A percentile compares a stretch with the other conserved stretches of the same genome.
phyloP scores from a whole-genome alignment of 257 asterid species.

The Solanum ossicruentum region DNA sequence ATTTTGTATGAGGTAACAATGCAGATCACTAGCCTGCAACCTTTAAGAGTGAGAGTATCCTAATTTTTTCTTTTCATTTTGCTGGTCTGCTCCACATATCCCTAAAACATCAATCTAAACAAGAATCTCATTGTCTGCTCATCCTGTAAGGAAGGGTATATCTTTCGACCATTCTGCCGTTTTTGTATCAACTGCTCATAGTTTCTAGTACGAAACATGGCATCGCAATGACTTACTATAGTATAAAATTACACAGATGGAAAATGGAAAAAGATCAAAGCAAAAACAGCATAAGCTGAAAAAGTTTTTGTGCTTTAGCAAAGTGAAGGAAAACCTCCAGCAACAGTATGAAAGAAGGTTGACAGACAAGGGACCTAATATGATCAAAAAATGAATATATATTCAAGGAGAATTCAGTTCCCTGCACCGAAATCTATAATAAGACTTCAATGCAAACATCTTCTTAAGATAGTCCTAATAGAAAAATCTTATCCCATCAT shows the following conservation, averaged over 20 bases:
- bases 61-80: too few relatives aligned
- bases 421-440: not conserved
- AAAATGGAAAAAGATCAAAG: not conserved
- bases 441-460: not conserved
- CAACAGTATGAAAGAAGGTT: not conserved
- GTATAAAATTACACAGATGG: not conserved
- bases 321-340: not conserved
- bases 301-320: not conserved
- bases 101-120: too few relatives aligned
- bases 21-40: too few relatives aligned
- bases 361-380: not conserved
- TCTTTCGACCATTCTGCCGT: too few relatives aligned
- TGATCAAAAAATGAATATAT: not conserved
- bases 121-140: too few relatives aligned
- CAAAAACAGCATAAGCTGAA: not conserved
- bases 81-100: too few relatives aligned
- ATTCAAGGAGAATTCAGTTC: too few relatives aligned
- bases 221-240: not conserved
- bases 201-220: not conserved
- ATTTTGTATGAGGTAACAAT: too few relatives aligned
- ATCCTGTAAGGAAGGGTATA: too few relatives aligned
- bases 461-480: not conserved
- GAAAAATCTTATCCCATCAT: not conserved
- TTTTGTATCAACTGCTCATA: not conserved
- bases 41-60: too few relatives aligned